Conservation (phyloP, 805 yeast genomes). For the Starmerella vaccinii region DNA sequence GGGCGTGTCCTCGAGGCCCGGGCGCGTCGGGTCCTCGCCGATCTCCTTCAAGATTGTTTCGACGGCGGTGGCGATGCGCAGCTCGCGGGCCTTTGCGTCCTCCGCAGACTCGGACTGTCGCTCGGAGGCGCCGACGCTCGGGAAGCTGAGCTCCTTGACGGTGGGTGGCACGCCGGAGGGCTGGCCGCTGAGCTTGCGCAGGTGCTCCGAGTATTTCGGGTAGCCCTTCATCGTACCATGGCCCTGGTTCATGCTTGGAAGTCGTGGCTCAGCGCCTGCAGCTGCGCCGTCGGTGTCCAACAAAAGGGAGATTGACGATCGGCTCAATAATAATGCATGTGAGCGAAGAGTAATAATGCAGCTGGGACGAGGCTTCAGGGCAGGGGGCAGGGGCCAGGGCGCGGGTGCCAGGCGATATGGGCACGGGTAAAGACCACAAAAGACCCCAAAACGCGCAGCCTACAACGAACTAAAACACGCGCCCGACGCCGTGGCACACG, state of each 20-base stretch:
- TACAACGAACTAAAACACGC: slow-evolving; percentile 16
- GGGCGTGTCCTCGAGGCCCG: slow-evolving; percentile 89
- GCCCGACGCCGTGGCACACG: slow-evolving; percentile 53
- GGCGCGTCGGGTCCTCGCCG: slow-evolving; percentile 84
- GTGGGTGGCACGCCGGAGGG: slow-evolving; percentile 35
- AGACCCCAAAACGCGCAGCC: neutral
- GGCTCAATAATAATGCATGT: neutral
- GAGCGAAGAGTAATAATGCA: neutral
- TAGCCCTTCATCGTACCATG: slow-evolving; percentile 19
- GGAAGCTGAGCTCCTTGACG: slow-evolving; percentile 90
- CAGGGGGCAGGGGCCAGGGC: too few relatives aligned
- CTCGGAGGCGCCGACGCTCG: slow-evolving; percentile 69
- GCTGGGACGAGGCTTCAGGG: neutral
- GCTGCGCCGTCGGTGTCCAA: neutral
- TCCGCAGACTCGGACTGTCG: slow-evolving; percentile 62
- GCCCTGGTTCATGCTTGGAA: slow-evolving; percentile 1
- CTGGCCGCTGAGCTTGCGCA: slow-evolving; percentile 26
- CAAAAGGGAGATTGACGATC: neutral
- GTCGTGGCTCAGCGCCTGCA: neutral
- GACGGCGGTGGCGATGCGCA: slow-evolving; percentile 77
- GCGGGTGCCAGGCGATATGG: neutral
- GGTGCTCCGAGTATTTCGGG: slow-evolving; percentile 26
- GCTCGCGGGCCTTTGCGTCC: slow-evolving; percentile 55
- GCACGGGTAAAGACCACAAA: slow-evolving; percentile 4
- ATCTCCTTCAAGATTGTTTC: slow-evolving; percentile 59